These are phyloP conservation scores for Circinella umbellata DNA, from an alignment of 371 early-diverging fungal genomes.

Conservation along the genomic window DNA sequence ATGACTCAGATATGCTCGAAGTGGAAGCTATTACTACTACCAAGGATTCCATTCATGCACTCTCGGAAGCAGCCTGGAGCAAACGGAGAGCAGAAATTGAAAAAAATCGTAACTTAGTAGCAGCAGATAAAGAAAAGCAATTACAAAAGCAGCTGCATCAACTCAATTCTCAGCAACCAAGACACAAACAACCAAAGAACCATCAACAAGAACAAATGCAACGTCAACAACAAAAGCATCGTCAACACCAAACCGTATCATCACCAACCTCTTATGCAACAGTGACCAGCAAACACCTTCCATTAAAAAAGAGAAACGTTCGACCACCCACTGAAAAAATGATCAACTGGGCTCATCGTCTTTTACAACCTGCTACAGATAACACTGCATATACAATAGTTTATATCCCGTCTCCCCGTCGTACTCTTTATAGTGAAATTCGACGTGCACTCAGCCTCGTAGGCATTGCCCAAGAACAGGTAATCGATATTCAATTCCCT, in stretches of 20 bases:
- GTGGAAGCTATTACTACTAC: too few species aligned
- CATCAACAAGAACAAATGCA: background rate
- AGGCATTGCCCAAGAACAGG: background rate
- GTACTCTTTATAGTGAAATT: slow-evolving; percentile 1
- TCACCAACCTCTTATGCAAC: background rate
- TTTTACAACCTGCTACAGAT: slow-evolving; percentile 5
- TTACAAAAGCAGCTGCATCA: background rate
- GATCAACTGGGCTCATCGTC: background rate
- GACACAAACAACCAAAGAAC: background rate
- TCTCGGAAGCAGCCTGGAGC: background rate
- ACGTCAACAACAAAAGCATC: too few species aligned
- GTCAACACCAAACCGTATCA: background rate
- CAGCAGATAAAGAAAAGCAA: background rate
- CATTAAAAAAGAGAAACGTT: background rate
- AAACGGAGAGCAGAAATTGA: background rate
- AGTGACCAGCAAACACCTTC: background rate
- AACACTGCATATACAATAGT: slow-evolving; percentile 7
- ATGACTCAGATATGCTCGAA: too few species aligned
- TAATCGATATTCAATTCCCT: slow-evolving; percentile 19
- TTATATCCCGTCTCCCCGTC: slow-evolving; percentile 1
- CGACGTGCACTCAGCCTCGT: background rate
- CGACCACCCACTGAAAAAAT: background rate
- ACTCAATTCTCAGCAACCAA: background rate
- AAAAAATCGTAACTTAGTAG: too few species aligned
- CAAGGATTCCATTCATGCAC: background rate